phyloP scores from a whole-genome alignment of 2,329 filamentous ascomycete genomes.

The Zarea fungicola region DNA sequence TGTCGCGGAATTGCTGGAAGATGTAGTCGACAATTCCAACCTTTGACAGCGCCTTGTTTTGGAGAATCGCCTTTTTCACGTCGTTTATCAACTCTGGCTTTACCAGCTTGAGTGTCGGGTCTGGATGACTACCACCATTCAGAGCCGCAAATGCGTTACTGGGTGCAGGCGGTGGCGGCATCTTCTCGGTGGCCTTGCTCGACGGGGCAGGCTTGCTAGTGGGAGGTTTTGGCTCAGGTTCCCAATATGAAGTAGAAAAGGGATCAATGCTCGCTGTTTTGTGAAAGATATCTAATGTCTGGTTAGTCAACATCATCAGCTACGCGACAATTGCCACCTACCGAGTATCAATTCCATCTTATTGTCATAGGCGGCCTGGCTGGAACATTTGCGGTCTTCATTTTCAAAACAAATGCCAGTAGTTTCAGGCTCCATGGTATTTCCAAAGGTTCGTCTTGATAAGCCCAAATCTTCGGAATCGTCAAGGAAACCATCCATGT shows the following conservation, averaged over 20 bases:
- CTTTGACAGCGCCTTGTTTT: conserved; percentile 36
- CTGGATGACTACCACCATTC: conserved; percentile 13
- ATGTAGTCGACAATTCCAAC: conserved; percentile 36
- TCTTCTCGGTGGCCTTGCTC: conserved; percentile 16
- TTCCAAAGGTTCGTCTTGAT: conserved; percentile 54
- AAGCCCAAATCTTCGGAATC: conserved; percentile 68
- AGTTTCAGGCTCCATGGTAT: conserved; percentile 69
- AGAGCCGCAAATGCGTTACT: conserved; percentile 34
- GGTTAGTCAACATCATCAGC: too few relatives aligned
- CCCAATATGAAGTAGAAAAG: conserved; percentile 80
- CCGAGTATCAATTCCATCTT: conserved; percentile 71
- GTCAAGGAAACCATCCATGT: conserved; percentile 86
- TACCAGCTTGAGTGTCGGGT: conserved; percentile 26
- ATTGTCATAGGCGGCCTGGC: conserved; percentile 51
- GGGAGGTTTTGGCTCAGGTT: conserved; percentile 32
- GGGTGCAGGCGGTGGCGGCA: conserved; percentile 29
- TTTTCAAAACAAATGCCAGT: conserved; percentile 84
- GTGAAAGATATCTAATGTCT: conserved; percentile 25
- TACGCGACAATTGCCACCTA: conserved; percentile 44
- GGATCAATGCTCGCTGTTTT: conserved; percentile 66
- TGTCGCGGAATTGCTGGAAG: conserved; percentile 33
- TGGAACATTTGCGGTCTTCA: conserved; percentile 39
- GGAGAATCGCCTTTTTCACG: conserved; percentile 36
- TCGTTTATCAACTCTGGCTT: conserved; percentile 36
- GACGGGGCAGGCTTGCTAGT: conserved; percentile 16